These are phyloP conservation scores for Fusarium cicatricum DNA, from an alignment of 2,329 filamentous ascomycete genomes.

Conservation along the genomic window DNA sequence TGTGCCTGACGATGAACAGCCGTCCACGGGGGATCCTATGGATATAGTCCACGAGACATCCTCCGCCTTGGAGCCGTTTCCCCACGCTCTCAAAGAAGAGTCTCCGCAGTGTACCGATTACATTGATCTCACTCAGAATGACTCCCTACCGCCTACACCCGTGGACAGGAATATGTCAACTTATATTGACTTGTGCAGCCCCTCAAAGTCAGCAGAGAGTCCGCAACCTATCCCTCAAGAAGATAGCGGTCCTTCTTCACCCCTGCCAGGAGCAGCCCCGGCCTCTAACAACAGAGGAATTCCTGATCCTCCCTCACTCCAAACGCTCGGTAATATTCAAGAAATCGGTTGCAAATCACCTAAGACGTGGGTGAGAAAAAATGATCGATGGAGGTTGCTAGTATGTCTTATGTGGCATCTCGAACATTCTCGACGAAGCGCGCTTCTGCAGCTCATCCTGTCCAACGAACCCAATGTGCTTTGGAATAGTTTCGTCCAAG, in stretches of 20 bases:
- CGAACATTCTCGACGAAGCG: constrained; percentile 40
- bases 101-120: constrained; percentile 23
- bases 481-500: constrained; percentile 28
- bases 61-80: neutral
- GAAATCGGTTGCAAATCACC: constrained; percentile 31
- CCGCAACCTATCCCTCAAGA: neutral
- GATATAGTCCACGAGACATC: constrained; percentile 5
- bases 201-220: constrained; percentile 17
- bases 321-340: constrained; percentile 36
- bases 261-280: neutral
- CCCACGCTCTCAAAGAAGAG: constrained; percentile 32
- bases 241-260: neutral
- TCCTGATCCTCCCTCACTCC: constrained; percentile 27
- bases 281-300: neutral
- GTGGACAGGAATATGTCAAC: neutral
- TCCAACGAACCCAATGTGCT: constrained; percentile 23
- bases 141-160: constrained; percentile 23
- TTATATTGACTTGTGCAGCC: constrained; percentile 42
- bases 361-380: constrained; percentile 39
- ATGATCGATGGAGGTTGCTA: constrained; percentile 44
- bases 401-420: constrained; percentile 45
- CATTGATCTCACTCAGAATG: constrained; percentile 44
- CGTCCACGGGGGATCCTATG: constrained; percentile 1
- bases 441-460: constrained; percentile 38
- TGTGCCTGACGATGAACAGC: constrained; percentile 45